A percentile compares a stretch with the other conserved stretches of the same genome.
phyloP scores from a whole-genome alignment of 768 basidiomycete genomes.

The Lactifluus echinatus region DNA sequence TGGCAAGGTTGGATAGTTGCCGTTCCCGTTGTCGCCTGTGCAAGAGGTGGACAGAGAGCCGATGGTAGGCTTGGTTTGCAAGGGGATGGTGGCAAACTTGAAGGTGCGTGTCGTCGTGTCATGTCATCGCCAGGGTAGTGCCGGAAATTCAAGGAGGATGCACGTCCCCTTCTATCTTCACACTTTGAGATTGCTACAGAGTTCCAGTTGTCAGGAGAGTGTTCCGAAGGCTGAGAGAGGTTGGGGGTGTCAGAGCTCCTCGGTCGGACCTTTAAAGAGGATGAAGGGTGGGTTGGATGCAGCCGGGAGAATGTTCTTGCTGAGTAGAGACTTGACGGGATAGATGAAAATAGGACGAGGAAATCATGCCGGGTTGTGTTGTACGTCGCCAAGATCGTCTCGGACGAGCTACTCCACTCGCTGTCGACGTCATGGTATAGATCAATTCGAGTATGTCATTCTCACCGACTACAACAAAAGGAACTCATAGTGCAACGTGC shows the following conservation, averaged over 20 bases:
- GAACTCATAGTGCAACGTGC: too few relatives aligned
- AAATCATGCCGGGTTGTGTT: too few relatives aligned
- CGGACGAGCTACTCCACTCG: too few relatives aligned
- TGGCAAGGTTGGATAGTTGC: too few relatives aligned
- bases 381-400: too few relatives aligned
- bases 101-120: not conserved
- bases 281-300: not conserved
- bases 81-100: not conserved
- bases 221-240: not conserved
- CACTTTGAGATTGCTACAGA: not conserved
- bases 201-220: not conserved
- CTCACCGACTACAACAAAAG: too few relatives aligned
- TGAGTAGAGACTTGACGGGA: constrained; percentile 30
- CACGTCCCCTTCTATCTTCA: not conserved
- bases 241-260: not conserved
- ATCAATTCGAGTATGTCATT: not conserved
- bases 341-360: constrained; percentile 24
- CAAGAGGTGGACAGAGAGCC: not conserved
- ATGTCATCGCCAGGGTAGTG: not conserved
- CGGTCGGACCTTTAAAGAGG: not conserved
- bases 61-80: not conserved
- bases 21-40: not conserved
- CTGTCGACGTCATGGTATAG: not conserved
- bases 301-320: constrained; percentile 14
- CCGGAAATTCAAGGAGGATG: not conserved